phyloP scores from a whole-genome alignment of 208 protist species.

The Naegleria fowleri region DNA sequence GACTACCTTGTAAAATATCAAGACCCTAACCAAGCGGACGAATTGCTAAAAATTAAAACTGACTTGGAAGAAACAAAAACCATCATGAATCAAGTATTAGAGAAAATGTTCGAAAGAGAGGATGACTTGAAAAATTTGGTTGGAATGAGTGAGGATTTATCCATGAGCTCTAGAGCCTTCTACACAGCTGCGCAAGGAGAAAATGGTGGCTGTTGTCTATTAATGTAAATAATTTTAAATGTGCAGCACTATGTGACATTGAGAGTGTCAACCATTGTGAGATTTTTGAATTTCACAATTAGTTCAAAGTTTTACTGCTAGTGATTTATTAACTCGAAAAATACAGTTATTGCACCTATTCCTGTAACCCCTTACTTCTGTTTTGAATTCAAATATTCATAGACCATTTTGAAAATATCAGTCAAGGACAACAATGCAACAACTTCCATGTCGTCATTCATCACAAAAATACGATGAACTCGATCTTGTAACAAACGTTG shows the following conservation, averaged over 20 bases:
- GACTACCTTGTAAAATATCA: slow-evolving; percentile 31
- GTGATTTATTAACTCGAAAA: background rate
- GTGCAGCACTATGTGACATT: too few species aligned
- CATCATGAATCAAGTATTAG: slow-evolving; percentile 39
- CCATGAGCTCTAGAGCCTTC: background rate
- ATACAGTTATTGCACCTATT: background rate
- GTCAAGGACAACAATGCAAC: background rate
- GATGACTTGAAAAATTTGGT: slow-evolving; percentile 41
- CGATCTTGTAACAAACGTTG: background rate
- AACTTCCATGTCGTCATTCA: slow-evolving; percentile 18
- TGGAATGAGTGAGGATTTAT: slow-evolving; percentile 15
- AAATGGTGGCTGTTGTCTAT: slow-evolving; percentile 9
- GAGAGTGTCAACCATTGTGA: too few species aligned
- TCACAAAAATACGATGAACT: slow-evolving; percentile 8
- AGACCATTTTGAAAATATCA: background rate
- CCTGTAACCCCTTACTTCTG: background rate
- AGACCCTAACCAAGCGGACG: slow-evolving; percentile 37
- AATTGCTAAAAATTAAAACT: slow-evolving; percentile 31
- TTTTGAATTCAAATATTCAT: background rate
- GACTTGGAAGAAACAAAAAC: slow-evolving; percentile 40
- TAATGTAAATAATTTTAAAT: background rate
- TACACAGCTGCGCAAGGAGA: background rate
- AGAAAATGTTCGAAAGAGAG: slow-evolving; percentile 32
- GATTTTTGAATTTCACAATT: too few species aligned
- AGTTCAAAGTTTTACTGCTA: too few species aligned